Percentiles rank a stretch among this genome's conserved stretches.
These are phyloP conservation scores for Xerophyta viscosa DNA, from an alignment of 106 monocot species.

Conservation along the genomic window DNA sequence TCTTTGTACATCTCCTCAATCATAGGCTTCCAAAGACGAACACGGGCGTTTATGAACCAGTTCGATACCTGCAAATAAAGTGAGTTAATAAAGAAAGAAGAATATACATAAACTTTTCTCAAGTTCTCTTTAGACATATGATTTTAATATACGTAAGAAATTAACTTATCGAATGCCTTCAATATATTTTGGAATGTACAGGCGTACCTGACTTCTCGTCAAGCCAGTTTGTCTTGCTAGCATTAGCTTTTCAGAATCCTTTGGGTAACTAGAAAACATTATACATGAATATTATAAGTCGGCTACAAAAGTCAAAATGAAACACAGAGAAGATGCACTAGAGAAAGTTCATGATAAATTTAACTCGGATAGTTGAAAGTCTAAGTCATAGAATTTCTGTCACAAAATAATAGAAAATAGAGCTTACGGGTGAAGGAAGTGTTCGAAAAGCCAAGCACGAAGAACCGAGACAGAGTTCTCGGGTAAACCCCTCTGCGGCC, in stretches of 20 bases:
- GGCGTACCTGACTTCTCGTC: constrained; percentile 81
- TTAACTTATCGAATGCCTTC: neutral
- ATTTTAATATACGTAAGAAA: neutral
- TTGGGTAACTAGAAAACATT: constrained; percentile 62
- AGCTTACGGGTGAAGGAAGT: constrained; percentile 87
- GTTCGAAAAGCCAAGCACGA: constrained; percentile 95
- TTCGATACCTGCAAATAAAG: constrained; percentile 60
- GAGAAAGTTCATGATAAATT: neutral
- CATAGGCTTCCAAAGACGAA: constrained; percentile 98
- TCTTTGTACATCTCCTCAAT: constrained; percentile 98
- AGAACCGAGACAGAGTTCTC: constrained; percentile 75
- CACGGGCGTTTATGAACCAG: constrained; percentile 98
- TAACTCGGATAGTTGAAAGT: too few relatives aligned
- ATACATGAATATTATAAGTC: too few relatives aligned
- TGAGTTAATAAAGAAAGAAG: neutral
- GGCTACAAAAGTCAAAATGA: neutral
- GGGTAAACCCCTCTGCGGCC: constrained; percentile 85
- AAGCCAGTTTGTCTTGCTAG: constrained; percentile 82
- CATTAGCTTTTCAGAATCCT: constrained; percentile 88
- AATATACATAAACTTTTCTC: neutral
- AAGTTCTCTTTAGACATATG: neutral
- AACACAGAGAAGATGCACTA: neutral
- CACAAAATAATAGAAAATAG: neutral
- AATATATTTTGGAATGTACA: too few relatives aligned
- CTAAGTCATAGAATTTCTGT: too few relatives aligned